Evolutionary conservation across 768 basidiomycete species (phyloP), one percentile per base, ranked within the genome.

Genomic region (Termitomyces sp.): DNA sequence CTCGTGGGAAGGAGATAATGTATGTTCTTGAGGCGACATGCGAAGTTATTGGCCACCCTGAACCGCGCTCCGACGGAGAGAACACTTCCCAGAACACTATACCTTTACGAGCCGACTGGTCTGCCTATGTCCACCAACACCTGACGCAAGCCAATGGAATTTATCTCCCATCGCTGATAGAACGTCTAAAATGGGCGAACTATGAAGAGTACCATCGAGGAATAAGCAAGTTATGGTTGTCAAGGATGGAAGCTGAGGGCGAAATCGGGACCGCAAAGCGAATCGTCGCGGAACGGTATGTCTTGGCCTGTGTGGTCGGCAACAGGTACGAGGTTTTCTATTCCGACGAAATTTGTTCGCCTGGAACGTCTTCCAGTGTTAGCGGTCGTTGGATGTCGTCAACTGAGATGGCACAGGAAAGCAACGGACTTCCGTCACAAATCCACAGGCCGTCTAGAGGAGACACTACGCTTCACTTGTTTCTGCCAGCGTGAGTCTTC

Each of bases 11-110:
- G 22, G 72, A 79, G 56, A 67, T 65, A 10, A 78, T 82, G 61
- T 84, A 85, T 64, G 83, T 89, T 27, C 70, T 93, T 1, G 88
- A 88, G 59, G 67, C 80, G 22, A 92, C 90, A 0, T 89, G 89
- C 65, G 90, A 92, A 64, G 84, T 87, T 33, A 78, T 90, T 54
- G 88, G 88, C 0, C 72, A 68, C 33, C 64, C 69, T 20, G 44
- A 61, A 5, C 20, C 53, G 26, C 44, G 56, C 30, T 18, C 26
- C 24, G 48, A 49, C 27, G 47, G 47, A 32, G 43, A 48, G 16
- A 27, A 36, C 9, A 5, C 45, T 14, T 12, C 30, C 18, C 16
- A 33, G 37, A 44, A 40, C 59, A 33, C 45, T 13, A 26, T 60
- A 9, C 57, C 61, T 53, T 65, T 82, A 34, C 83, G 90, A 8